Percentiles rank a stretch among this genome's conserved stretches.
phyloP scores from a whole-genome alignment of 345 rosid genomes.

The Gossypium sturtianum region DNA sequence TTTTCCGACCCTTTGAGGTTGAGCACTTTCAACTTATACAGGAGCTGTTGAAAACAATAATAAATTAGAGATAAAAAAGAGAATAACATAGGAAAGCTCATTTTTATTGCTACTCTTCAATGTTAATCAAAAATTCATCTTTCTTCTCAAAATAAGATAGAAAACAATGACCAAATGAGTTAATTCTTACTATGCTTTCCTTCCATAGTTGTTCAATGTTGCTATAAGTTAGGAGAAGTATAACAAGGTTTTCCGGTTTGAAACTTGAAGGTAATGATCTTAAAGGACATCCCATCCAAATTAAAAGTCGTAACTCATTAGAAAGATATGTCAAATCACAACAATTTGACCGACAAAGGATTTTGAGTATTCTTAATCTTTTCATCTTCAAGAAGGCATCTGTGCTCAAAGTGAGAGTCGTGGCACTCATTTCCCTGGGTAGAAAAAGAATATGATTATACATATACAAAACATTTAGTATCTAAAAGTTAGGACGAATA shows the following conservation, averaged over 20 bases:
- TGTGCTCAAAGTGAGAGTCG: conserved; percentile 3
- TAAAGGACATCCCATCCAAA: conserved; percentile 30
- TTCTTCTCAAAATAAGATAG: not conserved
- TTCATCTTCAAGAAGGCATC: conserved; percentile 21
- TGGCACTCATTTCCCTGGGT: too few species aligned
- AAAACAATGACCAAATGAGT: not conserved
- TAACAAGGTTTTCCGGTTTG: conserved; percentile 23
- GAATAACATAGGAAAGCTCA: not conserved
- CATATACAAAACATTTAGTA: too few species aligned
- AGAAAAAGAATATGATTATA: too few species aligned
- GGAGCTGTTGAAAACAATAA: not conserved
- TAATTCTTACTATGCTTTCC: conserved; percentile 14
- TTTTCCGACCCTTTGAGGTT: conserved; percentile 20
- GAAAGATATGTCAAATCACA: conserved; percentile 21
- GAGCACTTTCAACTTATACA: conserved; percentile 1
- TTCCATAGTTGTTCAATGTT: conserved; percentile 27
- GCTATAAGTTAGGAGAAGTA: conserved; percentile 23
- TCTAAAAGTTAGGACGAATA: too few species aligned
- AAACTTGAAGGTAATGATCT: conserved; percentile 28
- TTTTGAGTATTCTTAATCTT: conserved; percentile 24
- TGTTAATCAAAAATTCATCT: not conserved
- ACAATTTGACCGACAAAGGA: conserved; percentile 13
- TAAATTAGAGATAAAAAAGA: not conserved
- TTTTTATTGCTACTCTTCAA: not conserved
- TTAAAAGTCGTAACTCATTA: conserved; percentile 22